These are phyloP conservation scores for Persicaria maculosa DNA, from an alignment of 148 eudicot genomes.

Conservation along the genomic window DNA sequence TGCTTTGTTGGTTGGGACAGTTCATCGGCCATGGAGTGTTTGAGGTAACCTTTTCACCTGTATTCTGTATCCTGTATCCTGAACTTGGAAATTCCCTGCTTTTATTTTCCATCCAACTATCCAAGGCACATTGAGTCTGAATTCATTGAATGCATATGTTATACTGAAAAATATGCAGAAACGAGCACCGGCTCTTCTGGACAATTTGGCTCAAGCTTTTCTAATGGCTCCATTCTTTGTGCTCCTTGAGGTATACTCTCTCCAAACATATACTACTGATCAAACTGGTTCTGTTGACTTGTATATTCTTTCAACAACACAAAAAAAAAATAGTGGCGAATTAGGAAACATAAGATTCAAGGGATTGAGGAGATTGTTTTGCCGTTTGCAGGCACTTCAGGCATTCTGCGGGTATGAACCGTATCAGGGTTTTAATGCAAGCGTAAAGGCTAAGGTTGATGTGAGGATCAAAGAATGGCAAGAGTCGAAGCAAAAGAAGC, in stretches of 20 bases:
- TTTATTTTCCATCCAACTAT: not conserved
- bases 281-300: no score
- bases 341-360: not conserved
- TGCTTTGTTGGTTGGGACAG: slow-evolving; percentile 77
- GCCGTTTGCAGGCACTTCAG: slow-evolving; percentile 49
- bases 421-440: slow-evolving; percentile 66
- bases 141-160: not conserved
- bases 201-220: slow-evolving; percentile 71
- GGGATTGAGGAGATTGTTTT: not conserved
- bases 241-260: slow-evolving; percentile 63
- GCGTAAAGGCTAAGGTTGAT: slow-evolving; percentile 53
- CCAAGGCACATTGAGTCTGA: not conserved
- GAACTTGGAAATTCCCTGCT: not conserved
- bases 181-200: slow-evolving; percentile 76
- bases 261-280: not conserved
- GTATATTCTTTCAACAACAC: no score
- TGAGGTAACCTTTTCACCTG: slow-evolving; percentile 40
- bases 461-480: slow-evolving; percentile 63
- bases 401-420: slow-evolving; percentile 64
- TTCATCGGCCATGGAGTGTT: slow-evolving; percentile 91
- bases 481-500: slow-evolving; percentile 60
- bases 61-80: not conserved
- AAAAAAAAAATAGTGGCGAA: not conserved
- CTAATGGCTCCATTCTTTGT: slow-evolving; percentile 89
- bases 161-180: slow-evolving; percentile 33